Conservation (phyloP, 1,284 basidiomycete species). For the Erythrobasidium hasegawianum region DNA sequence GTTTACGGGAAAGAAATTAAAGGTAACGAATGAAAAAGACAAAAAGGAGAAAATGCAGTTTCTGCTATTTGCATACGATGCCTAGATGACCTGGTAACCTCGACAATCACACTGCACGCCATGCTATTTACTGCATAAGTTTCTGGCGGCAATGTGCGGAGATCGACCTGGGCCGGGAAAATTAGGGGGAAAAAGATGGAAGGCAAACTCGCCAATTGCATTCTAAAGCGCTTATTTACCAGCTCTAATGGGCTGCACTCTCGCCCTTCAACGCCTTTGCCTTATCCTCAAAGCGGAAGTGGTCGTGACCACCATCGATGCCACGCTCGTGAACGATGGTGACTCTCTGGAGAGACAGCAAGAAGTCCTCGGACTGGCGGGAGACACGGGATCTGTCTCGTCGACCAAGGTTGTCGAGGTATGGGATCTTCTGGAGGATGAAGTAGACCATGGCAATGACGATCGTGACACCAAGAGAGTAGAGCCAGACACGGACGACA, state of each 20-base stretch:
- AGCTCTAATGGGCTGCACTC: conserved; percentile 11
- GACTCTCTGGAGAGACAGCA: conserved; percentile 26
- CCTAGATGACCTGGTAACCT: too few relatives aligned
- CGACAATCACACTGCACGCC: too few relatives aligned
- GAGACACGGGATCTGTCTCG: conserved; percentile 47
- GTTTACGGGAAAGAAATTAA: too few relatives aligned
- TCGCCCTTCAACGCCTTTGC: conserved; percentile 34
- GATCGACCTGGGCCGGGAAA: too few relatives aligned
- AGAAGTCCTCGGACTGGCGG: conserved; percentile 33
- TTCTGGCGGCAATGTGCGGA: too few relatives aligned
- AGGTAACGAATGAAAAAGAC: too few relatives aligned
- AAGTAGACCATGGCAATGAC: conserved; percentile 54
- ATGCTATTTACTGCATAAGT: too few relatives aligned
- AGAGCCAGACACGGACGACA: conserved; percentile 56
- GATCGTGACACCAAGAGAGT: conserved; percentile 55
- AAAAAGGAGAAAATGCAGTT: too few relatives aligned
- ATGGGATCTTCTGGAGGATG: conserved; percentile 51
- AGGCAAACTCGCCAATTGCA: too few relatives aligned
- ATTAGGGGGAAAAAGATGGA: too few relatives aligned
- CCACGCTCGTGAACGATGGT: conserved; percentile 32
- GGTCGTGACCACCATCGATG: conserved; percentile 20
- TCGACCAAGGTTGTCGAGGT: conserved; percentile 55
- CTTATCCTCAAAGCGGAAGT: conserved; percentile 32
- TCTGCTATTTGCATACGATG: too few relatives aligned
- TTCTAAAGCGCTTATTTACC: background rate